These are phyloP conservation scores for Citrus medica DNA, from an alignment of 345 rosid species.

Conservation along the genomic window DNA sequence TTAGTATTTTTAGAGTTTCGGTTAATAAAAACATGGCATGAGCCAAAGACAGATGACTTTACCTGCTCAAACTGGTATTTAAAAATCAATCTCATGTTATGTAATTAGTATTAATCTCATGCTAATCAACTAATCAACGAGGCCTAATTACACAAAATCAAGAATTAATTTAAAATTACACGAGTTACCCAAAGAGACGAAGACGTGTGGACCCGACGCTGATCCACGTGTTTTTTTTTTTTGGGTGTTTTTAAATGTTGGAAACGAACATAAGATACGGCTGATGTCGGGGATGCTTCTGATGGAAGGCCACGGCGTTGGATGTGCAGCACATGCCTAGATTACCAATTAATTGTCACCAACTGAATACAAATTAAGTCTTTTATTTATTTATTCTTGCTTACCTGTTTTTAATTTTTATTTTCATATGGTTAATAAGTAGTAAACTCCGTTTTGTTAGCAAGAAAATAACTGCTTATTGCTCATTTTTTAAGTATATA, in stretches of 20 bases:
- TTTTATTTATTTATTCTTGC: not conserved
- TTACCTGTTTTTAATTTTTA: not conserved
- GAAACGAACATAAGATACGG: slow-evolving; percentile 33
- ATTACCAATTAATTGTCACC: not conserved
- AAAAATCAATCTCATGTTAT: not conserved
- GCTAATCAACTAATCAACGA: not conserved
- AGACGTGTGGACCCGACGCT: slow-evolving; percentile 20
- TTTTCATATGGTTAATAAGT: not conserved
- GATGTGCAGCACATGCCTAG: slow-evolving; percentile 34
- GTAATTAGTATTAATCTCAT: not conserved
- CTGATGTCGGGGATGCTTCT: slow-evolving; percentile 41
- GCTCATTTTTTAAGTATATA: not conserved
- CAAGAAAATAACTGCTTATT: not conserved
- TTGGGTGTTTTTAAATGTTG: not conserved
- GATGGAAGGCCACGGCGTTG: slow-evolving; percentile 47
- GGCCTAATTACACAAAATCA: slow-evolving; percentile 1
- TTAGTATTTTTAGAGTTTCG: not conserved
- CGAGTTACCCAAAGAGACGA: slow-evolving; percentile 11
- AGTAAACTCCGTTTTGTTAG: not conserved
- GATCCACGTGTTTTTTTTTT: slow-evolving; percentile 12
- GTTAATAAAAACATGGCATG: slow-evolving; percentile 13
- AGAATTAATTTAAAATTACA: not conserved
- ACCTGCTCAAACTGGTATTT: slow-evolving; percentile 16
- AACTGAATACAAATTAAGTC: not conserved
- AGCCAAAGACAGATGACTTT: slow-evolving; percentile 21